Base-by-base conservation (phyloP, 2,329 filamentous ascomycete species). In the Dryadomyces sulphureus region DNA sequence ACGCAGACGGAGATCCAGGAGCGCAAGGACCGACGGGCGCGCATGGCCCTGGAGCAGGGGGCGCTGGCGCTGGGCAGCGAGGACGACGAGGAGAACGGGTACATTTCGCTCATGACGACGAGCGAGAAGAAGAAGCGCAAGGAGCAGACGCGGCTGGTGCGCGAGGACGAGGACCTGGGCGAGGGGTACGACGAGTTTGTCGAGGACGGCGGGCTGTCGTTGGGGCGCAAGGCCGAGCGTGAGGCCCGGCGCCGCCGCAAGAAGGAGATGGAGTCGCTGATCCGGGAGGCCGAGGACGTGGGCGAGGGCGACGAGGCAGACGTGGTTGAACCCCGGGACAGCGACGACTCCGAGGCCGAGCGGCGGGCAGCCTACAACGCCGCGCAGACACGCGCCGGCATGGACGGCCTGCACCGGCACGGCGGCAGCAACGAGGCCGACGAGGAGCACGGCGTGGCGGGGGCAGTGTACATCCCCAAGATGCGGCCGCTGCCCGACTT, bases 111-210 rank as follows among this genome's bases (percentile, higher is more conserved):
- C 48, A 40, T 49, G 2, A 66, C 69, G 44, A 43, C 42, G 34
- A 41, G 42, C 40, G 27, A 38, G 35, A 44, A 34, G 38, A 45
- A 66, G 17, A 76, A 77, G 52, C 77, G 80, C 55, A 77, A 82
- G 52, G 73, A 77, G 30, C 74, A 88, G 50, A 84, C 82, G 6
- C 75, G 90, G 1, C 72, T 96, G 2, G 74, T 88, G 6, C 75
- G 73, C 38, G 88, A 95, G 30, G 90, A 96, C 55, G 90, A 96
- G 59, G 87, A 96, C 56, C 73, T 95, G 0, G 85, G 84, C 34
- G 92, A 96, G 64, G 89, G 88, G 0, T 96, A 94, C 54, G 90
- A 96, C 49, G 82, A 90, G 46, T 94, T 85, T 55, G 85, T 92
- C 8, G 84, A 92, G 36, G 86, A 94, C 57, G 87, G 84, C 8